Percentiles rank a stretch among this genome's conserved stretches.
Evolutionary conservation across 306 rosid genomes (phyloP).

Genomic region (Quercus robur): DNA sequence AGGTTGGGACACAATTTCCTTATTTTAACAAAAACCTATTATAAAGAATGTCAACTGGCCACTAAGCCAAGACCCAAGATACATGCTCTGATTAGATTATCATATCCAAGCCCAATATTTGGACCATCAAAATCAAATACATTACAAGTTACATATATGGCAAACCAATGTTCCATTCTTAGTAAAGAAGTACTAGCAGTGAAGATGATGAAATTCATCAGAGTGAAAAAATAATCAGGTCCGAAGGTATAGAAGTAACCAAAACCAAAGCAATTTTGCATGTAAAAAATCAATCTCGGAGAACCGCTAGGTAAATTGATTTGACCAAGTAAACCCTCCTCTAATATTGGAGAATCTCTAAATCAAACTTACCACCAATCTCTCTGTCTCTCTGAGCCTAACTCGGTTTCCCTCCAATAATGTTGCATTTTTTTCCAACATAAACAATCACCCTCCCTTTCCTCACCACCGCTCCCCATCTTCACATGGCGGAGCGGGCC

Average conservation of each 20-base stretch:
- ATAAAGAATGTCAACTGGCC: no score
- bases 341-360: conserved; percentile 5
- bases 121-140: no score
- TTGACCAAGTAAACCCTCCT: conserved; percentile 28
- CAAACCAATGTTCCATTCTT: background rate
- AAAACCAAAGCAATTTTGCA: no score
- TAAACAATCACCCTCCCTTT: conserved; percentile 4
- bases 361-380: conserved; percentile 10
- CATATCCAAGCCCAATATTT: no score
- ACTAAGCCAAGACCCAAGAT: no score
- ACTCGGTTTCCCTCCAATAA: background rate
- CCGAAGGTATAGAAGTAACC: no score
- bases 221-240: background rate
- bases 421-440: background rate
- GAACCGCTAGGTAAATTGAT: background rate
- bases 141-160: no score
- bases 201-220: background rate
- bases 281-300: background rate
- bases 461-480: conserved; percentile 47
- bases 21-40: no score
- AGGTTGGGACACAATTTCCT: no score
- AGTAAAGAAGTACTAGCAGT: no score
- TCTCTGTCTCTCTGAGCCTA: conserved; percentile 3
- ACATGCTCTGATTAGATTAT: no score
- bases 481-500: conserved; percentile 73